Conservation (phyloP, 1,284 basidiomycete genomes). For the Trichosporon sp. region DNA sequence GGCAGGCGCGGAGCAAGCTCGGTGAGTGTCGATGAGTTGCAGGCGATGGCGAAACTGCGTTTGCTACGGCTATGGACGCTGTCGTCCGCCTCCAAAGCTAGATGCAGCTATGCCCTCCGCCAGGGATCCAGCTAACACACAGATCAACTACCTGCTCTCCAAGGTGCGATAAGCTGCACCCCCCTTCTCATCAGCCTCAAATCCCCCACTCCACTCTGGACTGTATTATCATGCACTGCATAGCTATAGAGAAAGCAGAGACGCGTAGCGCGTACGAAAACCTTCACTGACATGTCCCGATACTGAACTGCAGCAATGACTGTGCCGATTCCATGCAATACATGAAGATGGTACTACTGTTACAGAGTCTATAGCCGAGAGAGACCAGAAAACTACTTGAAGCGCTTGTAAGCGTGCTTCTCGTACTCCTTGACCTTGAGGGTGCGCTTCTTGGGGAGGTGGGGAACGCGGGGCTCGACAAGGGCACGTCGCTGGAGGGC, state of each 20-base stretch:
- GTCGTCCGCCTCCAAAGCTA: too few species aligned
- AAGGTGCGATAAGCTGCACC: slow-evolving; percentile 11
- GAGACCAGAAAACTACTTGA: slow-evolving; percentile 56
- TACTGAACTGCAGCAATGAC: neutral
- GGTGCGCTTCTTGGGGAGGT: slow-evolving; percentile 69
- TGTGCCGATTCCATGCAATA: slow-evolving; percentile 6
- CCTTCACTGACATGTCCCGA: neutral
- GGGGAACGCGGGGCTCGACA: slow-evolving; percentile 61
- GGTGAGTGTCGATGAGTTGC: slow-evolving; percentile 23
- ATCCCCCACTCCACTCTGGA: slow-evolving; percentile 11
- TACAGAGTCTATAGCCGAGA: slow-evolving; percentile 14
- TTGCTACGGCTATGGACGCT: neutral
- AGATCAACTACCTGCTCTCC: slow-evolving; percentile 35
- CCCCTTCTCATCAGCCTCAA: neutral
- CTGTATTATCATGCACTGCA: slow-evolving; percentile 19
- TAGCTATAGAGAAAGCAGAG: neutral
- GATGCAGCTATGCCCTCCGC: neutral
- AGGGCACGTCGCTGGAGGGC: slow-evolving; percentile 58
- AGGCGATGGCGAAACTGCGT: neutral
- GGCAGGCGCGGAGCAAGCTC: slow-evolving; percentile 11
- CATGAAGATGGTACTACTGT: slow-evolving; percentile 18
- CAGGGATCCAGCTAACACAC: slow-evolving; percentile 9
- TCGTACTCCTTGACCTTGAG: slow-evolving; percentile 74
- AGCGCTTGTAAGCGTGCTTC: slow-evolving; percentile 84
- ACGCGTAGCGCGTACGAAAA: neutral